A percentile compares a stretch with the other conserved stretches of the same genome.
These are phyloP conservation scores for Hypoxylon sp. DNA, from an alignment of 2,329 filamentous ascomycete genomes.

Conservation along the genomic window DNA sequence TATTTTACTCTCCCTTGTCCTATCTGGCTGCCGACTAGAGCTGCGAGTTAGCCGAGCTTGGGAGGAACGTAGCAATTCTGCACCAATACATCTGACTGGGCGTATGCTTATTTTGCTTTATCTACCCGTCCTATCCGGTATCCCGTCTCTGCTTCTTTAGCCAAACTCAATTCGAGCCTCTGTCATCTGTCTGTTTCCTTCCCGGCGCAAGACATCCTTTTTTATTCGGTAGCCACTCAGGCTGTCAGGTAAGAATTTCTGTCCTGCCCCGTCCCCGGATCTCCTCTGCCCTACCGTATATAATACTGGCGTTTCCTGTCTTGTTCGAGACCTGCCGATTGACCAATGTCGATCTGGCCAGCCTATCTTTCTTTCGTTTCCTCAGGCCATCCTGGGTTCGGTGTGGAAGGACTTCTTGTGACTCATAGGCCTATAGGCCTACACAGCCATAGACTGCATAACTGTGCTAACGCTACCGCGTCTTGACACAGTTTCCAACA, in stretches of 20 bases:
- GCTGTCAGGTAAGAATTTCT: slow-evolving; percentile 34
- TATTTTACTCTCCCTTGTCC: slow-evolving; percentile 17
- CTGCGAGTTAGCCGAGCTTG: slow-evolving; percentile 7
- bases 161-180: slow-evolving; percentile 17
- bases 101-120: slow-evolving; percentile 10
- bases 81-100: background rate
- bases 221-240: slow-evolving; percentile 6
- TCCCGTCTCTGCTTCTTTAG: slow-evolving; percentile 11
- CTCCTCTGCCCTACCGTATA: slow-evolving; percentile 21
- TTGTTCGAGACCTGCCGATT: slow-evolving; percentile 33
- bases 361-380: slow-evolving; percentile 38
- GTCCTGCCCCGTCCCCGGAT: slow-evolving; percentile 14
- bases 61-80: slow-evolving; percentile 15
- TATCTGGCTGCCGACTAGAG: slow-evolving; percentile 12
- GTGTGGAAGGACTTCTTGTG: slow-evolving; percentile 43
- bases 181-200: slow-evolving; percentile 8
- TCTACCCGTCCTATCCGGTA: slow-evolving; percentile 10
- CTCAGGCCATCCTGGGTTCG: slow-evolving; percentile 39
- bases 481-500: slow-evolving; percentile 40
- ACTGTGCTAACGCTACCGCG: slow-evolving; percentile 42
- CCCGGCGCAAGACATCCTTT: slow-evolving; percentile 11
- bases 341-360: slow-evolving; percentile 39
- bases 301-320: slow-evolving; percentile 23
- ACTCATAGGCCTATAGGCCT: slow-evolving; percentile 44
- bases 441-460: slow-evolving; percentile 39